phyloP scores from a whole-genome alignment of 345 rosid species.

The Melaleuca quinquenervia region DNA sequence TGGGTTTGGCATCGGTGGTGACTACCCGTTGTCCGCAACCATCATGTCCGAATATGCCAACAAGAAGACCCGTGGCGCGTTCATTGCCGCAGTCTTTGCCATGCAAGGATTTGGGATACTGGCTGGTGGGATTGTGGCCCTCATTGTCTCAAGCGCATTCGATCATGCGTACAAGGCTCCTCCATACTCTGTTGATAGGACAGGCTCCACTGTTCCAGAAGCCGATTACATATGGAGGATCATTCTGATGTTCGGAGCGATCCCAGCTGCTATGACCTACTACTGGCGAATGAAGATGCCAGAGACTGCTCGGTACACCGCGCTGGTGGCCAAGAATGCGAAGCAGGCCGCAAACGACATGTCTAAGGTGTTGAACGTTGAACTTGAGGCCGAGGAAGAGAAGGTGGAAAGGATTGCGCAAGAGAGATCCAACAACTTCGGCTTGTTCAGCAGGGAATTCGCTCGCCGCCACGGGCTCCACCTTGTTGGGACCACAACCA shows the following conservation, averaged over 20 bases:
- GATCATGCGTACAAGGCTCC: constrained; percentile 10
- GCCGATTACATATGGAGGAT: constrained; percentile 31
- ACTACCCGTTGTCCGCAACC: constrained; percentile 80
- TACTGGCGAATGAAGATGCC: constrained; percentile 34
- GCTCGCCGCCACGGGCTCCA: constrained; percentile 21
- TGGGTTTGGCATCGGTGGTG: constrained; percentile 88
- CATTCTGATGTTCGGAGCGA: constrained; percentile 18
- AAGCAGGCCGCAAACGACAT: constrained; percentile 32
- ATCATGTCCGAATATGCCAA: constrained; percentile 86
- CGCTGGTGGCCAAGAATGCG: constrained; percentile 32
- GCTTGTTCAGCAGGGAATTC: constrained; percentile 24
- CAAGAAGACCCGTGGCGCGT: constrained; percentile 65
- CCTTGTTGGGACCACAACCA: constrained; percentile 19
- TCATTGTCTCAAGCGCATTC: constrained; percentile 11
- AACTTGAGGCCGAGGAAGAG: constrained; percentile 24
- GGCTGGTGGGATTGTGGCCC: constrained; percentile 47
- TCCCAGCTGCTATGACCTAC: constrained; percentile 22
- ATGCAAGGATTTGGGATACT: constrained; percentile 85
- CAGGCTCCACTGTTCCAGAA: constrained; percentile 6
- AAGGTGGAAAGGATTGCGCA: neutral
- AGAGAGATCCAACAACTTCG: neutral
- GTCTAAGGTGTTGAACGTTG: constrained; percentile 33
- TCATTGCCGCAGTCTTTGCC: constrained; percentile 63
- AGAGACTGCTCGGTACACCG: constrained; percentile 30
- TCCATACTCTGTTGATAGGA: neutral